These are phyloP conservation scores for Trametes sanguinea DNA, from an alignment of 768 basidiomycete genomes.

Conservation along the genomic window DNA sequence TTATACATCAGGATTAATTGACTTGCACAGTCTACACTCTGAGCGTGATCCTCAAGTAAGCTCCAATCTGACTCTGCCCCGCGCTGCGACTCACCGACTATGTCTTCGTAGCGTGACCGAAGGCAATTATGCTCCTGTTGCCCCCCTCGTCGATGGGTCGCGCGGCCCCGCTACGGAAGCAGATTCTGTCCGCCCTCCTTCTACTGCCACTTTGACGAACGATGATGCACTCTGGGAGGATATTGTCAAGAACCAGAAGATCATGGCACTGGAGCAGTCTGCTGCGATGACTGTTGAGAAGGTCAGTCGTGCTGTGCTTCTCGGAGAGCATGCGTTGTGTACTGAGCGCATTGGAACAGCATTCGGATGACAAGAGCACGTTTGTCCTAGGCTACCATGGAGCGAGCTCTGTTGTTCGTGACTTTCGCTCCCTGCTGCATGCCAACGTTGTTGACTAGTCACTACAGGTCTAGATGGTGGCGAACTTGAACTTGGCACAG, in stretches of 20 bases:
- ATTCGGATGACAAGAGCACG: too few species aligned
- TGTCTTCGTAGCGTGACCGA: background rate
- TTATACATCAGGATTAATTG: background rate
- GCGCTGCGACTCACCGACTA: too few species aligned
- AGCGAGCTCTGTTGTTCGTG: too few species aligned
- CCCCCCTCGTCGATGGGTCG: background rate
- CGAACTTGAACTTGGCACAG: too few species aligned
- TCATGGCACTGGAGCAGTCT: background rate
- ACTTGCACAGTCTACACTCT: conserved; percentile 11
- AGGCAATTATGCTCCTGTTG: background rate
- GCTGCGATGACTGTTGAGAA: background rate
- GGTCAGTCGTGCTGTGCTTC: background rate
- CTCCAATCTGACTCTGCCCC: too few species aligned
- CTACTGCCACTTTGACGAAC: conserved; percentile 11
- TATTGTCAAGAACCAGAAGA: conserved; percentile 1
- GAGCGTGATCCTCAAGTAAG: conserved; percentile 19
- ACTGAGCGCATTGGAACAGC: too few species aligned
- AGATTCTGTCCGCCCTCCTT: conserved; percentile 4
- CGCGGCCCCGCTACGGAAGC: background rate
- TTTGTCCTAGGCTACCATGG: too few species aligned
- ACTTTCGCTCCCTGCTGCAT: too few species aligned
- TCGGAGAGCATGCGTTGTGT: too few species aligned
- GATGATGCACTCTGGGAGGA: conserved; percentile 6
- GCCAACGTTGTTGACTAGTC: too few species aligned
- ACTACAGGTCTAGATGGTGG: background rate